Evolutionary conservation across 352 stramenopile genomes (phyloP).

Genomic region (Phytopythium boreale): DNA sequence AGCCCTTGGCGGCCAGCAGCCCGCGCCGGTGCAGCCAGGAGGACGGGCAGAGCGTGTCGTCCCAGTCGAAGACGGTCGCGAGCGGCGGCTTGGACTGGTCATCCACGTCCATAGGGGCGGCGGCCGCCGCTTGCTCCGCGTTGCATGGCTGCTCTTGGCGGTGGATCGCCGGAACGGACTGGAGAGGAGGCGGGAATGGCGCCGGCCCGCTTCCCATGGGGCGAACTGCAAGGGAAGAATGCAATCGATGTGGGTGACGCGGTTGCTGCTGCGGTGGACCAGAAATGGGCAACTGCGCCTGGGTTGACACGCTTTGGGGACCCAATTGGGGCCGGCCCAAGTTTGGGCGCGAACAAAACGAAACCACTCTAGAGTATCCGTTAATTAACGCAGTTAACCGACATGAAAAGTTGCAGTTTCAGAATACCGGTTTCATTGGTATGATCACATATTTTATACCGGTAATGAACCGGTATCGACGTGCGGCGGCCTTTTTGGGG

Average conservation of each 20-base stretch:
- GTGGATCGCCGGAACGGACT: background rate
- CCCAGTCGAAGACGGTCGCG: conserved; percentile 59
- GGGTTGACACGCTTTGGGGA: no score
- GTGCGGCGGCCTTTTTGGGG: background rate
- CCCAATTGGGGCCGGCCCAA: no score
- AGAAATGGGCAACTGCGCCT: no score
- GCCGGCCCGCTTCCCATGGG: no score
- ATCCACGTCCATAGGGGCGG: background rate
- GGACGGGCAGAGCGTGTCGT: conserved; percentile 63
- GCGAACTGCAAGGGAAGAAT: background rate
- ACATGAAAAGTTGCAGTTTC: no score
- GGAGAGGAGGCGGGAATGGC: no score
- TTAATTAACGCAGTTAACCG: no score
- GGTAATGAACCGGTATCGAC: background rate
- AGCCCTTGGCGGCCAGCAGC: conserved; percentile 24
- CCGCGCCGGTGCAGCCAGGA: conserved; percentile 48
- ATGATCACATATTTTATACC: background rate
- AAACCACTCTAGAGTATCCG: no score
- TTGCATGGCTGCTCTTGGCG: background rate
- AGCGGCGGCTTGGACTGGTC: conserved; percentile 15
- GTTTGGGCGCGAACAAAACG: no score
- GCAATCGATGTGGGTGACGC: background rate
- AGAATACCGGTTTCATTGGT: no score
- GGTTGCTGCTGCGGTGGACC: no score
- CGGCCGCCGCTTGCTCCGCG: background rate